These are phyloP conservation scores for Mortierella alpina DNA, from an alignment of 192 early-diverging fungal genomes.

Conservation along the genomic window DNA sequence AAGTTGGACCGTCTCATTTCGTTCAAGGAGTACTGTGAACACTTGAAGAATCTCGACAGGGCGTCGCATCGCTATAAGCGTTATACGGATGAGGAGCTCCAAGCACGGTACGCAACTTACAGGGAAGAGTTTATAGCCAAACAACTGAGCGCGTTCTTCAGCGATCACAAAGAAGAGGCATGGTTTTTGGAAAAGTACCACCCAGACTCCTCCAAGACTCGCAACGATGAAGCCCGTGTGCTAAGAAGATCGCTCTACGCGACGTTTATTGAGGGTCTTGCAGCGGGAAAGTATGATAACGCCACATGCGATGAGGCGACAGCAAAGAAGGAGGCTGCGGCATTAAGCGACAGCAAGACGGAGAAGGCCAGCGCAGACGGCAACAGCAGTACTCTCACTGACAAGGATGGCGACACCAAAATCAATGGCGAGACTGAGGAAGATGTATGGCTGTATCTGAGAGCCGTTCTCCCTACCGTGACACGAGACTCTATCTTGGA, in stretches of 20 bases:
- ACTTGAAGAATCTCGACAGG: slow-evolving; percentile 61
- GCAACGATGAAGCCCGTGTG: slow-evolving; percentile 60
- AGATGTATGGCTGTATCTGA: slow-evolving; percentile 34
- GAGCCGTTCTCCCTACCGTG: slow-evolving; percentile 32
- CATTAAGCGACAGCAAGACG: slow-evolving; percentile 10
- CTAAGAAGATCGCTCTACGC: slow-evolving; percentile 67
- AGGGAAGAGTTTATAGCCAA: slow-evolving; percentile 79
- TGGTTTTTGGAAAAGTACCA: slow-evolving; percentile 97
- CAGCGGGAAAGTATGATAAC: slow-evolving; percentile 76
- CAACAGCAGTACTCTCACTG: slow-evolving; percentile 1
- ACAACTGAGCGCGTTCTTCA: slow-evolving; percentile 80
- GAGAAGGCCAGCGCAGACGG: slow-evolving; percentile 29
- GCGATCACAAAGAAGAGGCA: slow-evolving; percentile 80
- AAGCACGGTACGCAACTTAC: slow-evolving; percentile 84
- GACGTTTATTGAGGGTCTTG: slow-evolving; percentile 73
- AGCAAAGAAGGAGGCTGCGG: slow-evolving; percentile 31
- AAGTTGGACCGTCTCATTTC: slow-evolving; percentile 82
- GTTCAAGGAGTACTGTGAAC: slow-evolving; percentile 80
- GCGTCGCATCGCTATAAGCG: slow-evolving; percentile 66
- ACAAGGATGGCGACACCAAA: slow-evolving; percentile 32
- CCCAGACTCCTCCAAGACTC: slow-evolving; percentile 70
- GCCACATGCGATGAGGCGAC: slow-evolving; percentile 51
- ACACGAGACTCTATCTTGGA: slow-evolving; percentile 38
- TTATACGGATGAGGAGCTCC: slow-evolving; percentile 82
- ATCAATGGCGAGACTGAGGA: background rate